Evolutionary conservation across 345 rosid genomes (phyloP).

Genomic region (Hibiscus trionum): DNA sequence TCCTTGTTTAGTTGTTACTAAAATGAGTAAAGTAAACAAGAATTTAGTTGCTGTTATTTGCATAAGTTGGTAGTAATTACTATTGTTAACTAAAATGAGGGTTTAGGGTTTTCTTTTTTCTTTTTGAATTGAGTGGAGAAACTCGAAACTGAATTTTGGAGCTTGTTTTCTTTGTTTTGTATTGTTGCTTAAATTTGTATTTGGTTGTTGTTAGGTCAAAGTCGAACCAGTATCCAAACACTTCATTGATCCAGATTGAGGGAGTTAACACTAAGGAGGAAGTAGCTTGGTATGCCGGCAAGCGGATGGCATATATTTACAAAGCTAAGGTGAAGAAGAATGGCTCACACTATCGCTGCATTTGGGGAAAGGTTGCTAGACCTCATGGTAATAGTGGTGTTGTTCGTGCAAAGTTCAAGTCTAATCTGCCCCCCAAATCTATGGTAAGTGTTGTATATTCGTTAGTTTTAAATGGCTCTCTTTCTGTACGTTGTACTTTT

Average conservation of each 20-base stretch:
- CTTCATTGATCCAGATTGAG: slow-evolving; percentile 4
- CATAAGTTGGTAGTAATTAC: neutral
- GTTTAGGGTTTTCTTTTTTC: neutral
- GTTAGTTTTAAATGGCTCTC: neutral
- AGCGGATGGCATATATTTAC: neutral
- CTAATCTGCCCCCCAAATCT: slow-evolving; percentile 69
- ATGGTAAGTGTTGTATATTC: slow-evolving; percentile 30
- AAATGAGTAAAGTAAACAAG: neutral
- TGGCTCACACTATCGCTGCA: slow-evolving; percentile 25
- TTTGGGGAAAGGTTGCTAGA: slow-evolving; percentile 88
- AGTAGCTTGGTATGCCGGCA: slow-evolving; percentile 2
- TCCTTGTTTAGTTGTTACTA: neutral
- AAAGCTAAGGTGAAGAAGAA: slow-evolving; percentile 4
- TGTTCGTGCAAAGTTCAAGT: slow-evolving; percentile 27
- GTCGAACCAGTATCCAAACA: slow-evolving; percentile 64
- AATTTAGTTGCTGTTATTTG: neutral
- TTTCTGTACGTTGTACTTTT: slow-evolving; percentile 7
- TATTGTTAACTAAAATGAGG: neutral
- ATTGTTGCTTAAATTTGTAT: neutral
- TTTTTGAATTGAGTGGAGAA: neutral
- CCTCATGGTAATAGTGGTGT: slow-evolving; percentile 92
- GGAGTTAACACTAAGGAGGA: neutral
- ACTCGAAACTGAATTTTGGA: neutral
- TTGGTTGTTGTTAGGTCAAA: neutral
- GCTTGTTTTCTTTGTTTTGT: neutral